Conservation (phyloP, 371 early-diverging fungal species). For the Scutellospora calospora region DNA sequence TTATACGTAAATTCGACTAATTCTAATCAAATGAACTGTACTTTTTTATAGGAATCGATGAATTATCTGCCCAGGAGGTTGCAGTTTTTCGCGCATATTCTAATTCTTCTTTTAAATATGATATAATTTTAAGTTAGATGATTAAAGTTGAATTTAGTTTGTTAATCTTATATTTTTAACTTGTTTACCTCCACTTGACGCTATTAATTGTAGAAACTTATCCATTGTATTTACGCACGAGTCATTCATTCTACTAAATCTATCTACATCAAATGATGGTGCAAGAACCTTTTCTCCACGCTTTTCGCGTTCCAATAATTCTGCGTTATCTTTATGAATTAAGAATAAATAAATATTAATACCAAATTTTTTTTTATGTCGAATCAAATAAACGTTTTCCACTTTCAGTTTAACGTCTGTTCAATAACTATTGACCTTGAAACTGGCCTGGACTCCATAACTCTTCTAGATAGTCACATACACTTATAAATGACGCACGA, state of each 20-base stretch:
- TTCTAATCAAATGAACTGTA: not conserved
- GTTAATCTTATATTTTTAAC: not conserved
- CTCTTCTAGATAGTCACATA: not conserved
- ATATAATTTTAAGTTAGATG: not conserved
- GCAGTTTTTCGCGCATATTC: constrained; percentile 1
- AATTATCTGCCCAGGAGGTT: not conserved
- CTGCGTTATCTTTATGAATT: not conserved
- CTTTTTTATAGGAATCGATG: not conserved
- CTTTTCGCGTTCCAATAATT: not conserved
- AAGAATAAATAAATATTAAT: not conserved
- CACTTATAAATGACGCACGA: not conserved
- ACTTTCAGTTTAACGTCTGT: too few relatives aligned
- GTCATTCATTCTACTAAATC: not conserved
- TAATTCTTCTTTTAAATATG: not conserved
- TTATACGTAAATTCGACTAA: not conserved
- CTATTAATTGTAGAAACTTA: not conserved
- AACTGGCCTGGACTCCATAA: not conserved
- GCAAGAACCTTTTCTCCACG: not conserved
- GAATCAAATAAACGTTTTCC: not conserved
- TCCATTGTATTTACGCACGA: not conserved
- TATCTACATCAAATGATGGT: not conserved
- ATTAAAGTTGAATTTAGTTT: not conserved
- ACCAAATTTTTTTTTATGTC: not conserved
- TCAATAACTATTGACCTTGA: not conserved
- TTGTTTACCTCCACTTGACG: not conserved